A percentile compares a stretch with the other conserved stretches of the same genome.
Conservation (phyloP, 805 yeast species). For the Metschnikowia peoriensis region DNA sequence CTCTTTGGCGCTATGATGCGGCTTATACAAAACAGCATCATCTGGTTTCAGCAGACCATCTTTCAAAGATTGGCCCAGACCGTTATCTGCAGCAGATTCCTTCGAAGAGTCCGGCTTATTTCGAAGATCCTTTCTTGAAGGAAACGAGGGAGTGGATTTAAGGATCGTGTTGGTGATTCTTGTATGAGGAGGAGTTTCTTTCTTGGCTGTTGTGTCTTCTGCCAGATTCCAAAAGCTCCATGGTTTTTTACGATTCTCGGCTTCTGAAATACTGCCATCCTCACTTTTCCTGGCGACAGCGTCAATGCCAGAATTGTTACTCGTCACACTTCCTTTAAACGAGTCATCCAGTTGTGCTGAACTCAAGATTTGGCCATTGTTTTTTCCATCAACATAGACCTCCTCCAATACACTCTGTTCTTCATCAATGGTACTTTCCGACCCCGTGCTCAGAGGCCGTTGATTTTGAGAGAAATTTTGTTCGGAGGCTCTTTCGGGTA, state of each 20-base stretch:
- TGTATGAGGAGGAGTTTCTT: slow-evolving; percentile 5
- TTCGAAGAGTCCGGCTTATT: not conserved
- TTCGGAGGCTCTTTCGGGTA: not conserved
- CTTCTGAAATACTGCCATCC: not conserved
- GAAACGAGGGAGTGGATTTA: slow-evolving; percentile 30
- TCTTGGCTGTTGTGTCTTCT: slow-evolving; percentile 1
- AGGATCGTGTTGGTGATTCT: slow-evolving; percentile 31
- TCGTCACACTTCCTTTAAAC: not conserved
- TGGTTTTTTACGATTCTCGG: slow-evolving; percentile 22
- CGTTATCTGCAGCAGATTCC: not conserved
- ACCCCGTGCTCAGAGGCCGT: not conserved
- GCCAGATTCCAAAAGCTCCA: slow-evolving; percentile 39
- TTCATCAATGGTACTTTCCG: not conserved
- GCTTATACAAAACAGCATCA: slow-evolving; percentile 45
- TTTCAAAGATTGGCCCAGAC: not conserved
- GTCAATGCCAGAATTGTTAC: not conserved
- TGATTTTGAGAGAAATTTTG: not conserved
- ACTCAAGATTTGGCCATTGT: not conserved
- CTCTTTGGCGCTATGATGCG: slow-evolving; percentile 39
- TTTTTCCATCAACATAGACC: not conserved
- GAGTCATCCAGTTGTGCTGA: not conserved
- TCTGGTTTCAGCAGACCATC: slow-evolving; percentile 18
- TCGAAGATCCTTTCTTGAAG: slow-evolving; percentile 10
- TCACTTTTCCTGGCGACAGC: not conserved
- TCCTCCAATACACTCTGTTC: not conserved